Evolutionary conservation across 2,329 filamentous ascomycete genomes (phyloP).

Genomic region (Penicillium sp.): DNA sequence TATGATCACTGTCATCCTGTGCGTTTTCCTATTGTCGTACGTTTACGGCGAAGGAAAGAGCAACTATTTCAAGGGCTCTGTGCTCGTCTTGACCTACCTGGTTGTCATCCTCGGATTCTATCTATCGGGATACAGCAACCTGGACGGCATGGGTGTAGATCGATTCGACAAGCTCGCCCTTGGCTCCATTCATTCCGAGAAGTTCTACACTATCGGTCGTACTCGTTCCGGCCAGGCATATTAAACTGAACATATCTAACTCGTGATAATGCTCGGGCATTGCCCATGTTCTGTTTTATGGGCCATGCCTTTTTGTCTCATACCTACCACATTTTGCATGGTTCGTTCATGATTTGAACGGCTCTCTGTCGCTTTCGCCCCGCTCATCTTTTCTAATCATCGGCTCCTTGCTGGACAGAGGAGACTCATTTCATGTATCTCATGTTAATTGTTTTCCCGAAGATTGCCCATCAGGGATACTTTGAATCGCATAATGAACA

Average conservation of each 20-base stretch:
- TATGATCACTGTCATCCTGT: slow-evolving; percentile 94
- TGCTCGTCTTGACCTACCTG: slow-evolving; percentile 87
- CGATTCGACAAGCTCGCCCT: slow-evolving; percentile 50
- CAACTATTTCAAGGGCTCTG: slow-evolving; percentile 99
- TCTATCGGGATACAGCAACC: slow-evolving; percentile 67
- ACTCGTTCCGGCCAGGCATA: slow-evolving; percentile 39
- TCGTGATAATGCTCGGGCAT: not conserved
- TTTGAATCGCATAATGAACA: not conserved
- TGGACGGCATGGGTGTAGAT: slow-evolving; percentile 51
- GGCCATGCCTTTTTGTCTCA: not conserved
- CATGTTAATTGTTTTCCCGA: not conserved
- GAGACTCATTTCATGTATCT: not conserved
- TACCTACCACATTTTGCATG: slow-evolving; percentile 5
- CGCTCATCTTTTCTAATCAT: not conserved
- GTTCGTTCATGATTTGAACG: not conserved
- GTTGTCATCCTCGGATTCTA: slow-evolving; percentile 93
- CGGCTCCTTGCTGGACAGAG: not conserved
- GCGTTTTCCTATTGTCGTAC: slow-evolving; percentile 93
- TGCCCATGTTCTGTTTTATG: not conserved
- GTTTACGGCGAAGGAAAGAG: slow-evolving; percentile 99
- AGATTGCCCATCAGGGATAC: not conserved
- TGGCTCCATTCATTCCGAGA: slow-evolving; percentile 31
- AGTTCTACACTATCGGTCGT: slow-evolving; percentile 46
- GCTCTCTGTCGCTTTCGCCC: not conserved
- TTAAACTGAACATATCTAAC: slow-evolving; percentile 10